Percentiles rank a stretch among this genome's conserved stretches.
Conservation (phyloP, 192 early-diverging fungal species). For the Oehlia diaphana region DNA sequence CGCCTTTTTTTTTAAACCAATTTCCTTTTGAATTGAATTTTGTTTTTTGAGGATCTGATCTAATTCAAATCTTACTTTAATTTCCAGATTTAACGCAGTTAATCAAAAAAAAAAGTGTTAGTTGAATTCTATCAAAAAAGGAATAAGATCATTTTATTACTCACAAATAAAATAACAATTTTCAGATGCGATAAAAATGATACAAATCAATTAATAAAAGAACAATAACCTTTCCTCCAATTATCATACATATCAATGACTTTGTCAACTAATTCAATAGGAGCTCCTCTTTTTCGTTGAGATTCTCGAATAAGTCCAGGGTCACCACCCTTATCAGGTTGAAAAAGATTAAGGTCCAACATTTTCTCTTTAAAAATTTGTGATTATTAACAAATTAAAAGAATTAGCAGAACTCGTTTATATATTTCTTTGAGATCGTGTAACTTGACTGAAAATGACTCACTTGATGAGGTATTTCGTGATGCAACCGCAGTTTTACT, state of each 20-base stretch:
- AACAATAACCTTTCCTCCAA: conserved; percentile 60
- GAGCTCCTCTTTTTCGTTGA: conserved; percentile 84
- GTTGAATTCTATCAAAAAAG: neutral
- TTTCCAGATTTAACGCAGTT: neutral
- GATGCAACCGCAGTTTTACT: no score
- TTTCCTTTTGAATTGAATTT: conserved; percentile 91
- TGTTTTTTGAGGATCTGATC: conserved; percentile 89
- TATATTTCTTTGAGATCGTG: neutral
- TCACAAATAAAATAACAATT: neutral
- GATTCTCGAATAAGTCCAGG: conserved; percentile 92
- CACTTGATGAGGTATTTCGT: no score
- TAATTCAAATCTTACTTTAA: conserved; percentile 76
- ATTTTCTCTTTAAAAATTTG: conserved; percentile 37
- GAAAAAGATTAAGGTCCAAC: conserved; percentile 93
- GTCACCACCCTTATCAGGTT: conserved; percentile 90
- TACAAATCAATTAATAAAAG: neutral
- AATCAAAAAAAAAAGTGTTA: neutral
- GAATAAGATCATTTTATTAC: neutral
- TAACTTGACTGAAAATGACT: no score
- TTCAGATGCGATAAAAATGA: neutral
- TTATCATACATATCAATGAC: conserved; percentile 87
- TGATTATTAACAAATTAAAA: neutral
- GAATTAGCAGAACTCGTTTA: neutral
- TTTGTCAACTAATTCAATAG: conserved; percentile 86
- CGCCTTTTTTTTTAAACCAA: conserved; percentile 84